These are phyloP conservation scores for Colletotrichum sp. DNA, from an alignment of 2,329 filamentous ascomycete genomes.

Conservation along the genomic window DNA sequence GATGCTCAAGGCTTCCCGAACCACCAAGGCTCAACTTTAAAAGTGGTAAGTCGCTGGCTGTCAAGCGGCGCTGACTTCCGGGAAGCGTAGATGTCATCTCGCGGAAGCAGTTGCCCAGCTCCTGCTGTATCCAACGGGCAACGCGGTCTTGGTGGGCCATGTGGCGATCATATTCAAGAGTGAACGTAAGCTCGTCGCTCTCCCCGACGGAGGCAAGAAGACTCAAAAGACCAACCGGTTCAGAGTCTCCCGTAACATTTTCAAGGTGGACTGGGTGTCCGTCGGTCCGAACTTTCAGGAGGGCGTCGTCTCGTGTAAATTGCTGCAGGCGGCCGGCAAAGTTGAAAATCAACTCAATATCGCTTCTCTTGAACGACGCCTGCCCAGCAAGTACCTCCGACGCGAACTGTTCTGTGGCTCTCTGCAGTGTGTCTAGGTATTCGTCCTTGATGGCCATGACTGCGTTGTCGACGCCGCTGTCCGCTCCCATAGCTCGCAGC, in stretches of 20 bases:
- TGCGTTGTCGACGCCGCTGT: background rate
- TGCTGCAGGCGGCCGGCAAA: background rate
- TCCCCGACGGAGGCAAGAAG: background rate
- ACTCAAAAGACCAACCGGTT: background rate
- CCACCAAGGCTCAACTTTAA: background rate
- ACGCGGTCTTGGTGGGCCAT: background rate
- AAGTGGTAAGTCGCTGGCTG: background rate
- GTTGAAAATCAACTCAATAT: background rate
- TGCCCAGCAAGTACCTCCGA: background rate
- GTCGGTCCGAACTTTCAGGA: background rate
- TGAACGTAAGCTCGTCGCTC: background rate
- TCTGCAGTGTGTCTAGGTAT: background rate
- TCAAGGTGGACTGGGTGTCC: background rate
- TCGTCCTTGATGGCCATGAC: background rate
- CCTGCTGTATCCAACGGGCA: background rate
- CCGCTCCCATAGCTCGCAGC: accelerated
- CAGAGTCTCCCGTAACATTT: background rate
- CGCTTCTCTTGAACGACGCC: background rate
- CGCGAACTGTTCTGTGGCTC: background rate
- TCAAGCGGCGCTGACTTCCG: background rate
- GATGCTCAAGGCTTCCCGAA: background rate
- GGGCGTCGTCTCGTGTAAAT: background rate
- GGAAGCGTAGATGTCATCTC: background rate
- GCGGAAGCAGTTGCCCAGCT: background rate
- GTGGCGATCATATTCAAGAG: background rate